Percentiles rank a stretch among this genome's conserved stretches.
Conservation (phyloP, 208 protist genomes). For the Acanthamoeba healyi region DNA sequence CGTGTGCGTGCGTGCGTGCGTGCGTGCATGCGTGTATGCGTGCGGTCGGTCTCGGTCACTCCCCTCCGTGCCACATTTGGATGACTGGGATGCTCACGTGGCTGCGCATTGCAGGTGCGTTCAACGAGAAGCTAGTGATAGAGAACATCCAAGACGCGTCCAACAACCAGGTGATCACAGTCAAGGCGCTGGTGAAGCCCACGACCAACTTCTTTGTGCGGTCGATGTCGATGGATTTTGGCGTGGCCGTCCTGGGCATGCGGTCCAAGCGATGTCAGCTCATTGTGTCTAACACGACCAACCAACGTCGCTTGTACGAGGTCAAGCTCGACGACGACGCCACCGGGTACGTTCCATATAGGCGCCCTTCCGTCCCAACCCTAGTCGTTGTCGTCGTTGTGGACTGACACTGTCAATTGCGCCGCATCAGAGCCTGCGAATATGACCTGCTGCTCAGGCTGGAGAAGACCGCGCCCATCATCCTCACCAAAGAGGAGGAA, state of each 20-base stretch:
- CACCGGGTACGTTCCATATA: slow-evolving; percentile 20
- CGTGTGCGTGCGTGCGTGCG: too few species aligned
- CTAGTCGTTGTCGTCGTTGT: background rate
- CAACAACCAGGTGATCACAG: slow-evolving; percentile 81
- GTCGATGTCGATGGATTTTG: slow-evolving; percentile 80
- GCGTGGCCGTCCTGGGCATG: slow-evolving; percentile 75
- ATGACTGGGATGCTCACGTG: too few species aligned
- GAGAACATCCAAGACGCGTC: slow-evolving; percentile 85
- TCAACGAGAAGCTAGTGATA: slow-evolving; percentile 85
- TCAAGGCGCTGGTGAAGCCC: slow-evolving; percentile 83
- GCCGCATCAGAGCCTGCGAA: slow-evolving; percentile 63
- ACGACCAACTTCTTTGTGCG: slow-evolving; percentile 81
- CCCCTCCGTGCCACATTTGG: background rate
- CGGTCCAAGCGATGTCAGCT: slow-evolving; percentile 76
- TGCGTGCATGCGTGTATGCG: too few species aligned
- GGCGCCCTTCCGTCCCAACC: too few species aligned
- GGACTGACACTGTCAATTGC: background rate
- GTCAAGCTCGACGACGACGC: slow-evolving; percentile 69
- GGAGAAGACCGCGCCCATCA: slow-evolving; percentile 72
- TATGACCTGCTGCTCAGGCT: slow-evolving; percentile 79
- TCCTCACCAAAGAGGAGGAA: slow-evolving; percentile 81
- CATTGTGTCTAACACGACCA: slow-evolving; percentile 80
- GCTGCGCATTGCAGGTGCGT: slow-evolving; percentile 81
- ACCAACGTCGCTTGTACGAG: slow-evolving; percentile 76
- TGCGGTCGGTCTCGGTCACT: too few species aligned